These are phyloP conservation scores for Nelumbo lutea DNA, from an alignment of 164 flowering plant species.

Conservation along the genomic window DNA sequence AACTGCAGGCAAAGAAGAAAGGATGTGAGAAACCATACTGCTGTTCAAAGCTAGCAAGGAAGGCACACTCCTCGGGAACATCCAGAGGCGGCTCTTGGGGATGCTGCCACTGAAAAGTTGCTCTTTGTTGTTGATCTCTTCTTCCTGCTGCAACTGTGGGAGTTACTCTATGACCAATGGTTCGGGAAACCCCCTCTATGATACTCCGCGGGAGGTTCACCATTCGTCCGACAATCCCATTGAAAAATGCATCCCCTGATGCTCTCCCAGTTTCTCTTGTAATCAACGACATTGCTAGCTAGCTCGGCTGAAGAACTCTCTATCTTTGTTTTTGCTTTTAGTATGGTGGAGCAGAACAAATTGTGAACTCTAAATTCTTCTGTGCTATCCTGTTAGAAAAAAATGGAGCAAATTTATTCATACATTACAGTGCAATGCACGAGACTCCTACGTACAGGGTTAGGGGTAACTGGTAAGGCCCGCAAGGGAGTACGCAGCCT, in stretches of 20 bases:
- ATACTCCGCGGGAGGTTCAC: slow-evolving; percentile 53
- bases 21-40: slow-evolving; percentile 56
- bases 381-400: too few relatives aligned
- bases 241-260: slow-evolving; percentile 23
- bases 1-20: slow-evolving; percentile 52
- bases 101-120: slow-evolving; percentile 13
- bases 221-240: slow-evolving; percentile 44
- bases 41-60: slow-evolving; percentile 47
- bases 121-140: slow-evolving; percentile 18
- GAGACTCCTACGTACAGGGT: too few relatives aligned
- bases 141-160: slow-evolving; percentile 22
- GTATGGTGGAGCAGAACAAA: too few relatives aligned
- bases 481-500: too few relatives aligned
- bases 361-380: too few relatives aligned
- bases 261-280: slow-evolving; percentile 20
- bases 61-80: slow-evolving; percentile 44
- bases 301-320: too few relatives aligned
- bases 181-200: slow-evolving; percentile 54
- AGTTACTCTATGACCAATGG: slow-evolving; percentile 34
- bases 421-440: too few relatives aligned
- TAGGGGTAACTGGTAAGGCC: too few relatives aligned
- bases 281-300: slow-evolving; percentile 13
- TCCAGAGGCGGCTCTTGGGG: slow-evolving; percentile 17
- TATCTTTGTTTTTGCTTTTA: too few relatives aligned
- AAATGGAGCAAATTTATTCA: too few relatives aligned